These are phyloP conservation scores for Solanum hybrid DNA, from an alignment of 305 asterid species.

Conservation along the genomic window DNA sequence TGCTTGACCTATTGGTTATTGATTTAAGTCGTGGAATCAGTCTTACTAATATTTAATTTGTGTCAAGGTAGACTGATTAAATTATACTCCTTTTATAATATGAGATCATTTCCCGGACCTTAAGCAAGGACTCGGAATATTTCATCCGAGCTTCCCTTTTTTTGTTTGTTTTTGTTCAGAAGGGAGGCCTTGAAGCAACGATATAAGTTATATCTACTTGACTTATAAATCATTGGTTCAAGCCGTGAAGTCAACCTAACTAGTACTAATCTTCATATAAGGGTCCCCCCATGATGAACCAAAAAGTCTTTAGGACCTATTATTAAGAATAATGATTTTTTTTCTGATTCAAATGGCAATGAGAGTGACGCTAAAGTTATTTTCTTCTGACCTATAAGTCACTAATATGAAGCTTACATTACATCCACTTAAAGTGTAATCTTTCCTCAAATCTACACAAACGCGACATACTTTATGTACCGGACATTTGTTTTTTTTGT, in stretches of 20 bases:
- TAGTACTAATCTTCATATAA: not conserved
- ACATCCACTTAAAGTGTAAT: not conserved
- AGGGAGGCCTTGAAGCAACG: not conserved
- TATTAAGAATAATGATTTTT: not conserved
- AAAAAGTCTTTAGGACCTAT: too few species aligned
- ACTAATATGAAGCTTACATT: not conserved
- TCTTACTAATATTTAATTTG: not conserved
- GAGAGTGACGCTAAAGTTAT: not conserved
- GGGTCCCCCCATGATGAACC: not conserved
- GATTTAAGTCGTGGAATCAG: too few species aligned
- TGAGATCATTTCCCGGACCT: not conserved
- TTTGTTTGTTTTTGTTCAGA: not conserved
- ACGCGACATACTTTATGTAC: not conserved
- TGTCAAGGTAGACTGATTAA: not conserved
- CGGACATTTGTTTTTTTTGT: not conserved
- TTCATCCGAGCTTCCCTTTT: not conserved
- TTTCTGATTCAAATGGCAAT: not conserved
- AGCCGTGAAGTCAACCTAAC: not conserved
- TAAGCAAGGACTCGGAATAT: not conserved
- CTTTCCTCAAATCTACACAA: not conserved
- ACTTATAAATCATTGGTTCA: not conserved
- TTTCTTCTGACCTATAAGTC: not conserved
- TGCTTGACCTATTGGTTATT: not conserved
- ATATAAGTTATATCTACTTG: not conserved
- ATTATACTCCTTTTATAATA: not conserved